These are phyloP conservation scores for Moniliophthora roreri DNA, from an alignment of 1,284 basidiomycete species.

Conservation along the genomic window DNA sequence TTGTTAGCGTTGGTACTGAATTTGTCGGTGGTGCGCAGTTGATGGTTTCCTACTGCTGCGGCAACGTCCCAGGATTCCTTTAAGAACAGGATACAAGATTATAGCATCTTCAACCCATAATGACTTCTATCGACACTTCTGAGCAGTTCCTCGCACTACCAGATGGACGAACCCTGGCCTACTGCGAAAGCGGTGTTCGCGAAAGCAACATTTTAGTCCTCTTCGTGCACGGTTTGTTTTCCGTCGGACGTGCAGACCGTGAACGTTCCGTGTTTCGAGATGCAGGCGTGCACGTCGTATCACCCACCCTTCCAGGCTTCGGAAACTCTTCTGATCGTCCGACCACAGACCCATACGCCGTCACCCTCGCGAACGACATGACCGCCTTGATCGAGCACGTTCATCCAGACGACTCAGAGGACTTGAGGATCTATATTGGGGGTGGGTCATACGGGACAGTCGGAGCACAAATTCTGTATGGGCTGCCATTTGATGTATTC, in stretches of 20 bases:
- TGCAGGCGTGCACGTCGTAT: constrained; percentile 33
- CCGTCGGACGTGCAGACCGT: constrained; percentile 31
- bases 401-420: constrained; percentile 29
- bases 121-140: neutral
- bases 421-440: constrained; percentile 38
- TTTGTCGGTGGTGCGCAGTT: too few relatives aligned
- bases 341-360: constrained; percentile 29
- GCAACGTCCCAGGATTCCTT: too few relatives aligned
- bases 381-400: constrained; percentile 38
- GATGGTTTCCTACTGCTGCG: too few relatives aligned
- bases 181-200: constrained; percentile 46
- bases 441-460: constrained; percentile 50
- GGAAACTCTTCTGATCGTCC: constrained; percentile 38
- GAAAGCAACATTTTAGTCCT: constrained; percentile 46
- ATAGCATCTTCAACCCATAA: neutral
- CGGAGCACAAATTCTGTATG: constrained; percentile 48
- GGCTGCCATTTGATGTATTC: constrained; percentile 44
- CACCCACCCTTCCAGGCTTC: constrained; percentile 47
- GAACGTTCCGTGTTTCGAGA: constrained; percentile 25
- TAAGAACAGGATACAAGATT: too few relatives aligned
- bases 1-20: too few relatives aligned
- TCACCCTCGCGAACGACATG: constrained; percentile 35
- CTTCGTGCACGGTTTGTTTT: constrained; percentile 42
- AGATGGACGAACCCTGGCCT: constrained; percentile 49
- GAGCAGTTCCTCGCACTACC: constrained; percentile 42